A percentile compares a stretch with the other conserved stretches of the same genome.
phyloP scores from a whole-genome alignment of 495 filamentous ascomycete species.

The Evansstolkia leycettana region DNA sequence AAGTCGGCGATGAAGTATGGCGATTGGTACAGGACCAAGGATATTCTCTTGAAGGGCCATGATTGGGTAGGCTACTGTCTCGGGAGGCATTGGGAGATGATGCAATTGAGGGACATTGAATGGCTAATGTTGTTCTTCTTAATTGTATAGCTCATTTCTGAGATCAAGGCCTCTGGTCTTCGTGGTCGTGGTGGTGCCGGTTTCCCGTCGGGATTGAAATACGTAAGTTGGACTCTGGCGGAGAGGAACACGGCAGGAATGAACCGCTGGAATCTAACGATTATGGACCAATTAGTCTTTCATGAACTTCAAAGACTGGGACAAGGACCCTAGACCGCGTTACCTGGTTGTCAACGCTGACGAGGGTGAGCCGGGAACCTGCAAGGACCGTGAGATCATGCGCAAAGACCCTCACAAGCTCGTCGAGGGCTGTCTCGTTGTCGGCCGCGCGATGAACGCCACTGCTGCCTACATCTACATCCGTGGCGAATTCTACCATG shows the following conservation, averaged over 20 bases:
- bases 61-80: constrained; percentile 59
- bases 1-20: constrained; percentile 96
- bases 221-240: constrained; percentile 46
- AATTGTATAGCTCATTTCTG: constrained; percentile 63
- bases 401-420: constrained; percentile 99
- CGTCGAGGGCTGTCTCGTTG: constrained; percentile 91
- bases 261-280: constrained; percentile 4
- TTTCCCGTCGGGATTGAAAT: constrained; percentile 97
- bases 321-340: constrained; percentile 90
- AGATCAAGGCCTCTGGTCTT: constrained; percentile 91
- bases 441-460: constrained; percentile 94
- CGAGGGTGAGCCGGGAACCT: constrained; percentile 96
- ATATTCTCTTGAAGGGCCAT: constrained; percentile 90
- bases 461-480: constrained; percentile 99
- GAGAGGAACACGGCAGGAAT: background rate
- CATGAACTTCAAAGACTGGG: constrained; percentile 99
- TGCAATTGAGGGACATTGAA: background rate
- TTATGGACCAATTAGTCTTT: constrained; percentile 56
- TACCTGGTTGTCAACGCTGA: constrained; percentile 98
- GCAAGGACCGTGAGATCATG: constrained; percentile 99
- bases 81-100: too few species aligned
- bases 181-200: constrained; percentile 94
- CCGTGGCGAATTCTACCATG: constrained; percentile 95
- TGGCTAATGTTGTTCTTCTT: constrained; percentile 8
- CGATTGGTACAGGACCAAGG: constrained; percentile 99